Evolutionary conservation across 2,329 filamentous ascomycete species (phyloP).

Genomic region (Ophiostoma tasmaniense): DNA sequence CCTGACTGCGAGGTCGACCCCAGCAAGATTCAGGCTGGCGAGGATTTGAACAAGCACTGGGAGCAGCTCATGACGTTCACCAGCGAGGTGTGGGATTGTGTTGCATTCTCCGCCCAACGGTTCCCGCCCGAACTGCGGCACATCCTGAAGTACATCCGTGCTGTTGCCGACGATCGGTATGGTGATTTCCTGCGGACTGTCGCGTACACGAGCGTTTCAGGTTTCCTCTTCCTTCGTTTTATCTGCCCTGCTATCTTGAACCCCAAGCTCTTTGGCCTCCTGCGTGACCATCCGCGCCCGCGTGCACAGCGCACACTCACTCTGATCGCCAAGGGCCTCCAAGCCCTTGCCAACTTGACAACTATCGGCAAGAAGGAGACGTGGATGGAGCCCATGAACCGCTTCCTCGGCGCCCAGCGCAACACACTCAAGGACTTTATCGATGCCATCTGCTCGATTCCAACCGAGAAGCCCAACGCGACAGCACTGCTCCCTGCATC

Average conservation of each 20-base stretch:
- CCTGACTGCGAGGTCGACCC: conserved; percentile 94
- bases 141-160: conserved; percentile 83
- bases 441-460: conserved; percentile 76
- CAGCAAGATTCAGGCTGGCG: conserved; percentile 55
- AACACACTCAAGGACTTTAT: conserved; percentile 79
- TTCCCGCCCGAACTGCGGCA: conserved; percentile 75
- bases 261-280: conserved; percentile 81
- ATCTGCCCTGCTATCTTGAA: conserved; percentile 95
- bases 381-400: conserved; percentile 99
- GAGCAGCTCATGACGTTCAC: conserved; percentile 65
- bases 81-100: conserved; percentile 76
- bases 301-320: conserved; percentile 82
- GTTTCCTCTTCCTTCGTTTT: conserved; percentile 88
- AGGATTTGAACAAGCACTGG: conserved; percentile 81
- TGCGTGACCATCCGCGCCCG: conserved; percentile 72
- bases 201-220: conserved; percentile 87
- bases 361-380: conserved; percentile 89
- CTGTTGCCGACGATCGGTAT: conserved; percentile 89
- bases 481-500: conserved; percentile 60
- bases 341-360: conserved; percentile 83
- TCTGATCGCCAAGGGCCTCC: conserved; percentile 83
- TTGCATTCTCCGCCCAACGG: conserved; percentile 62
- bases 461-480: conserved; percentile 53
- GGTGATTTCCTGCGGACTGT: conserved; percentile 86
- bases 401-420: conserved; percentile 67